These are phyloP conservation scores for Aspergillus homomorphus DNA, from an alignment of 495 filamentous ascomycete species.

Conservation along the genomic window DNA sequence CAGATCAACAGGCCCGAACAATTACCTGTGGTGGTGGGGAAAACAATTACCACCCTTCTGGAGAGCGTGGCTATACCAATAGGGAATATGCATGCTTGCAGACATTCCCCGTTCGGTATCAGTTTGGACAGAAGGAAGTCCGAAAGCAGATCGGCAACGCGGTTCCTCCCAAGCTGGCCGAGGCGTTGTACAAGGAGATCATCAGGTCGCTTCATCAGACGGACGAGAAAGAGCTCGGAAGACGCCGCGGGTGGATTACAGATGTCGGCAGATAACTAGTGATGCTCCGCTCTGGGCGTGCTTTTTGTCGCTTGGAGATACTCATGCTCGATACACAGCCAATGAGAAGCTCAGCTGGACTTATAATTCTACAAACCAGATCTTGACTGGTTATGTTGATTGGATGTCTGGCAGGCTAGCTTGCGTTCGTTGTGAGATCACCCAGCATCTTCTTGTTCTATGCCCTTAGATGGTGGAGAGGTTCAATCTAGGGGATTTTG, in stretches of 20 bases:
- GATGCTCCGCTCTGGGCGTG: no score
- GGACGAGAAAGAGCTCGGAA: conserved; percentile 44
- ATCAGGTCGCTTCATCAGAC: conserved; percentile 52
- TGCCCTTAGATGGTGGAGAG: no score
- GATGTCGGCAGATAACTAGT: no score
- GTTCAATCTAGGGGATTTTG: no score
- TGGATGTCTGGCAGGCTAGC: no score
- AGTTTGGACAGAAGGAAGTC: conserved; percentile 47
- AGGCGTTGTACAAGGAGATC: conserved; percentile 58
- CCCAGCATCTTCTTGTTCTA: no score
- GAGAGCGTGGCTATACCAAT: conserved; percentile 61
- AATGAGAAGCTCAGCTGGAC: no score
- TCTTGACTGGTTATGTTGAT: no score
- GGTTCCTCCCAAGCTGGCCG: conserved; percentile 65
- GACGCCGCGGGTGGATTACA: not conserved
- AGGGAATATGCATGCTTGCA: conserved; percentile 76
- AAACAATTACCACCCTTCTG: conserved; percentile 66
- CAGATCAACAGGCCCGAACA: conserved; percentile 51
- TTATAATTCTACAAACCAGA: no score
- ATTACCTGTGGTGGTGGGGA: conserved; percentile 71
- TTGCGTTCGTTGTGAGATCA: no score
- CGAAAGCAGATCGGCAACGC: conserved; percentile 85
- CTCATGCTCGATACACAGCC: no score
- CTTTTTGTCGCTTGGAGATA: no score
- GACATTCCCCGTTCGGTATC: conserved; percentile 65